Evolutionary conservation across 805 yeast species (phyloP), one percentile per base, ranked within the genome.

Genomic region (Barnettozyma siamensis): DNA sequence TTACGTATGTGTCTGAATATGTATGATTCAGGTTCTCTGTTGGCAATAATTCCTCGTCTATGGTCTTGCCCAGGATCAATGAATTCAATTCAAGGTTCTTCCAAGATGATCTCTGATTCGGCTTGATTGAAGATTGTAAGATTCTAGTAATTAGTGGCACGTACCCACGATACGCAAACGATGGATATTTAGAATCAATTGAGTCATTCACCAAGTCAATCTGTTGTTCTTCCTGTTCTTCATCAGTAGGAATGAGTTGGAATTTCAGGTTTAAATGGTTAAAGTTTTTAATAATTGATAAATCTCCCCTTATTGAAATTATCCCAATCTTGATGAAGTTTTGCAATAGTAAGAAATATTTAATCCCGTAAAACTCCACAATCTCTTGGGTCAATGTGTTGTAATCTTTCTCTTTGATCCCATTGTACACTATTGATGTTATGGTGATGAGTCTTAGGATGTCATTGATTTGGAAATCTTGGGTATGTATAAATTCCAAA

Each of bases 91-190:
- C 72, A 4, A 65, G 53, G 7, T 67, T 66, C 11, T 60, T 58
- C 73, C 72, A 70, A 5, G 57, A 42, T 5, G 60, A 51, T 34
- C 53, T 42, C 71, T 73, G 48, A 80, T 77, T n/a, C 83, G 33
- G 38, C 15, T 36, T 35, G 21, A 39, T 39, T 8, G 46, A 68
- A 17, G 78, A 63, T 61, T 89, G 88, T 3, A 86, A 72, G 11
- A 88, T 53, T 45, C 97, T 69, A 4, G 80, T 70, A 2, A 77
- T 64, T 5, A 91, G 59, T 2, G 99, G 98, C 0, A 88, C 83
- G 24, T 77, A 83, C 1, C 95, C 93, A 5, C 96, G 83, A 45
- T 84, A 78, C 1, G 88, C 78, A 56, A 80, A 83, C 1, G 80
- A 64, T 3, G 79, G 72, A 39, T 65, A 67, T 20, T 66, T 65